A percentile compares a stretch with the other conserved stretches of the same genome.
phyloP scores from a whole-genome alignment of 2,329 filamentous ascomycete genomes.

The Fusarium verrucosum region DNA sequence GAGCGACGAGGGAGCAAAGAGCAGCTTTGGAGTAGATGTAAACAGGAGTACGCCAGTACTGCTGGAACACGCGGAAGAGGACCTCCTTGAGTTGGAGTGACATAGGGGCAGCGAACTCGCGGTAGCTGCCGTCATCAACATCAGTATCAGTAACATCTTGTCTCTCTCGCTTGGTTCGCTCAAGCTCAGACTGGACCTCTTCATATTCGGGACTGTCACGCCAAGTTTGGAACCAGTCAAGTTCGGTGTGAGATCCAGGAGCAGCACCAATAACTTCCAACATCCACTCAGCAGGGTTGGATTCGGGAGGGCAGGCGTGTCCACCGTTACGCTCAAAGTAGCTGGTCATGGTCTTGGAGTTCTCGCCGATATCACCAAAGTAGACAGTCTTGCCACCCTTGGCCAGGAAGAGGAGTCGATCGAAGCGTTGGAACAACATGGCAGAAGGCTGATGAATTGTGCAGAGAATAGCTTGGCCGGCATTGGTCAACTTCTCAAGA shows the following conservation, averaged over 20 bases:
- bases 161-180: conserved; percentile 63
- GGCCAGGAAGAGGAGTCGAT: conserved; percentile 80
- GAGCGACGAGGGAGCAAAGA: conserved; percentile 70
- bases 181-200: conserved; percentile 65
- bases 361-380: conserved; percentile 80
- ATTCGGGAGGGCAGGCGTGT: conserved; percentile 68
- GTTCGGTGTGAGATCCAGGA: conserved; percentile 68
- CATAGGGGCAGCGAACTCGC: conserved; percentile 85
- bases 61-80: conserved; percentile 80
- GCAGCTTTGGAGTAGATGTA: conserved; percentile 87
- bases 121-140: conserved; percentile 60
- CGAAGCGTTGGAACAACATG: conserved; percentile 92
- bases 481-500: conserved; percentile 87
- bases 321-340: conserved; percentile 83
- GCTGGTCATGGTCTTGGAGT: conserved; percentile 71
- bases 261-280: conserved; percentile 69
- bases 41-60: conserved; percentile 89
- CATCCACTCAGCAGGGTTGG: conserved; percentile 89
- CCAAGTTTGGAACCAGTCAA: conserved; percentile 73
- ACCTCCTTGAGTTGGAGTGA: conserved; percentile 72
- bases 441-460: conserved; percentile 98
- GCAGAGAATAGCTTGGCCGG: conserved; percentile 92
- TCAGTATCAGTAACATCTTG: conserved; percentile 46
- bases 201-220: conserved; percentile 65
- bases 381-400: conserved; percentile 82